phyloP scores from a whole-genome alignment of 345 rosid genomes.

The Angophora floribunda region DNA sequence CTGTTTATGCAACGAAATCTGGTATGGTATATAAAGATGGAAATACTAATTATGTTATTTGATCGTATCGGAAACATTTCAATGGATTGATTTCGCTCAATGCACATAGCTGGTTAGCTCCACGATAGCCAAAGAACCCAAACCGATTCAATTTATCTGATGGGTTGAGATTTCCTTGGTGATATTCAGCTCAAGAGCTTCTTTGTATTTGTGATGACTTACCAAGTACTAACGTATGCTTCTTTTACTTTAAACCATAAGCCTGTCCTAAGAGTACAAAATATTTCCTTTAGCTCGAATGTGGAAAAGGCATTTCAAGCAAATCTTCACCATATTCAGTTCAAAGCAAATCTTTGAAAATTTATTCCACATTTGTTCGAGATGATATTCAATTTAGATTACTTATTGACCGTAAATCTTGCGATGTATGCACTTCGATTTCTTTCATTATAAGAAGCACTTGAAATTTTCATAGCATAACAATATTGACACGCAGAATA shows the following conservation, averaged over 20 bases:
- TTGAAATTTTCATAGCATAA: background rate
- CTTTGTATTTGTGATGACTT: background rate
- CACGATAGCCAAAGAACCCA: fast-evolving
- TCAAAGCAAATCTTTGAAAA: no score
- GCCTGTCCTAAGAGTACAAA: no score
- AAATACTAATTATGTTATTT: fast-evolving
- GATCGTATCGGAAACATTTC: fast-evolving
- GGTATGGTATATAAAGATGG: background rate
- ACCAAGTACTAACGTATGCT: background rate
- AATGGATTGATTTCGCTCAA: background rate
- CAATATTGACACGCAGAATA: background rate
- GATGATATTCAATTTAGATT: no score
- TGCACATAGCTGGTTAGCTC: fast-evolving
- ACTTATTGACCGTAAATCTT: no score
- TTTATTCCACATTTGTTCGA: no score
- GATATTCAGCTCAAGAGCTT: background rate
- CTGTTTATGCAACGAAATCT: background rate
- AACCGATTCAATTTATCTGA: background rate
- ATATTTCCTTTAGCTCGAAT: no score
- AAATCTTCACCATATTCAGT: no score
- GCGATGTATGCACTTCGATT: background rate
- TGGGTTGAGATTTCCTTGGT: background rate
- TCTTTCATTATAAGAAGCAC: background rate
- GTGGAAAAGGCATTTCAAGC: no score
- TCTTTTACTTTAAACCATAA: no score